Conservation (phyloP, 2,329 filamentous ascomycete species). For the Stemphylium beticola region DNA sequence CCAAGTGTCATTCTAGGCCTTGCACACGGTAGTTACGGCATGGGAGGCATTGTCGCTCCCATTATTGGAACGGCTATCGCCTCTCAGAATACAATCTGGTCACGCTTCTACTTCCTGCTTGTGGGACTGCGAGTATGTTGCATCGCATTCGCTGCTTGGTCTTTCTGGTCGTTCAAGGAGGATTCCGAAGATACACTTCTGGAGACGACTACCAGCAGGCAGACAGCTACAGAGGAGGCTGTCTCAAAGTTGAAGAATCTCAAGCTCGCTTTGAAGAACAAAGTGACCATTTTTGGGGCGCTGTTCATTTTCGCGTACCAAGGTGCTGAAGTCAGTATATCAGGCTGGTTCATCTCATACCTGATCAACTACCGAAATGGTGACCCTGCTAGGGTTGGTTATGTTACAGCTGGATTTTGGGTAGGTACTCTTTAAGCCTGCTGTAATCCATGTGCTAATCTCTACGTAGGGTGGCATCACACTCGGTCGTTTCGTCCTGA, state of each 20-base stretch:
- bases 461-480: slow-evolving; percentile 72
- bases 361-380: slow-evolving; percentile 75
- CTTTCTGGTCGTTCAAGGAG: slow-evolving; percentile 73
- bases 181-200: slow-evolving; percentile 59
- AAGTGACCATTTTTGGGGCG: slow-evolving; percentile 73
- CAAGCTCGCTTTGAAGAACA: slow-evolving; percentile 58
- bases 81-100: slow-evolving; percentile 68
- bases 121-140: slow-evolving; percentile 65
- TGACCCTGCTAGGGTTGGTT: slow-evolving; percentile 73
- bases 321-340: slow-evolving; percentile 82
- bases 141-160: slow-evolving; percentile 65
- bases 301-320: slow-evolving; percentile 88
- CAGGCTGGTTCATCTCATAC: slow-evolving; percentile 87
- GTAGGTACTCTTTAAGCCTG: slow-evolving; percentile 44
- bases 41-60: slow-evolving; percentile 65
- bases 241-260: slow-evolving; percentile 56
- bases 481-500: slow-evolving; percentile 74
- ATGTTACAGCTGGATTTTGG: slow-evolving; percentile 75
- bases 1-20: slow-evolving; percentile 62
- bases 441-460: slow-evolving; percentile 10
- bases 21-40: slow-evolving; percentile 68
- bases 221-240: slow-evolving; percentile 44
- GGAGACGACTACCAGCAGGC: slow-evolving; percentile 52
- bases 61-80: slow-evolving; percentile 77
- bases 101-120: slow-evolving; percentile 73